These are phyloP conservation scores for Candida coleopterorum DNA, from an alignment of 805 yeast genomes.

Conservation along the genomic window DNA sequence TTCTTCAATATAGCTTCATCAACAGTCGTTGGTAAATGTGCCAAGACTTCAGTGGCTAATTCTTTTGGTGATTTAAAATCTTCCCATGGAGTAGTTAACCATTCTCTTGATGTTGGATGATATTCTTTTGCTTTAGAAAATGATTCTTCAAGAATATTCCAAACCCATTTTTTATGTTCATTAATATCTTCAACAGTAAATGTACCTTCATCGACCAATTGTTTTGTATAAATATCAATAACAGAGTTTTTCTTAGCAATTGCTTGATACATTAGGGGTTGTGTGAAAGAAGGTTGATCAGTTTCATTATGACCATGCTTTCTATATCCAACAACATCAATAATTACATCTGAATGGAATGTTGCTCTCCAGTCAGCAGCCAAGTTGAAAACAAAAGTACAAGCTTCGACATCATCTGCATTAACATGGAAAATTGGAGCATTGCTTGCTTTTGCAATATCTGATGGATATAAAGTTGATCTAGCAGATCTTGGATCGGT, in stretches of 20 bases:
- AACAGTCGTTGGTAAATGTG: slow-evolving; percentile 94
- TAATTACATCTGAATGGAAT: slow-evolving; percentile 93
- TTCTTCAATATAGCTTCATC: slow-evolving; percentile 64
- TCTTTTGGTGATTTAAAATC: slow-evolving; percentile 97
- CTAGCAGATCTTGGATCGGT: slow-evolving; percentile 97
- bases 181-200: slow-evolving; percentile 86
- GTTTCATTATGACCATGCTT: slow-evolving; percentile 99
- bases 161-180: slow-evolving; percentile 97
- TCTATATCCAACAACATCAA: slow-evolving; percentile 97
- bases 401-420: slow-evolving; percentile 95
- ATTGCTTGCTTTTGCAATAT: slow-evolving; percentile 91
- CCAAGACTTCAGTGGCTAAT: slow-evolving; percentile 90
- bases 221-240: slow-evolving; percentile 75
- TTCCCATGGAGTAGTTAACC: slow-evolving; percentile 99
- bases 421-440: slow-evolving; percentile 99
- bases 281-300: slow-evolving; percentile 98
- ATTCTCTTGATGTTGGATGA: slow-evolving; percentile 87
- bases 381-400: slow-evolving; percentile 83
- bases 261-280: slow-evolving; percentile 93
- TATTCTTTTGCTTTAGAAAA: slow-evolving; percentile 86
- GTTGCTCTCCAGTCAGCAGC: slow-evolving; percentile 99
- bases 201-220: slow-evolving; percentile 79
- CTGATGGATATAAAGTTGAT: slow-evolving; percentile 97
- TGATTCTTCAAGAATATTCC: slow-evolving; percentile 89
- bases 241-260: slow-evolving; percentile 88